Conservation (phyloP, 2,329 filamentous ascomycete species). For the Aphanocladium album region DNA sequence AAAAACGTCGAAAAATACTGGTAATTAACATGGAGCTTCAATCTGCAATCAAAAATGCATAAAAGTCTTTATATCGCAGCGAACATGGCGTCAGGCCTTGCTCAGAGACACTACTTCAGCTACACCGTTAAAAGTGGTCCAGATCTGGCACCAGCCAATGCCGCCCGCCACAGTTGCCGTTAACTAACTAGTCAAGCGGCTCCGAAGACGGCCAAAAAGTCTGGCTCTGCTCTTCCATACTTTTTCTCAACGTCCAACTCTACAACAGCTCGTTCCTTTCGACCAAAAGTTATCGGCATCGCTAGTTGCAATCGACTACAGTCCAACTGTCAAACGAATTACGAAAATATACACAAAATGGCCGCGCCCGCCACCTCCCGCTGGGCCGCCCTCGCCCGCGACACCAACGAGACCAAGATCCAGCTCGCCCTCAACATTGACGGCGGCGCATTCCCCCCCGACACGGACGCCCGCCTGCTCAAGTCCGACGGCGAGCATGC, state of each 20-base stretch:
- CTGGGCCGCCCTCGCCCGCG: conserved; percentile 73
- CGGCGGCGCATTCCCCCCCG: conserved; percentile 70
- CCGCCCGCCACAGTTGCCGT: neutral
- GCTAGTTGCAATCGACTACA: too few relatives aligned
- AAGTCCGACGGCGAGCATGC: conserved; percentile 62
- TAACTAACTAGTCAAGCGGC: conserved; percentile 2
- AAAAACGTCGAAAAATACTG: too few relatives aligned
- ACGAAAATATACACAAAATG: neutral
- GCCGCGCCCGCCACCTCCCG: conserved; percentile 37
- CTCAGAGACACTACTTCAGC: too few relatives aligned
- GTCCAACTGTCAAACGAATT: too few relatives aligned
- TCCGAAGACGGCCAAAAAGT: conserved; percentile 12
- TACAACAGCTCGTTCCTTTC: too few relatives aligned
- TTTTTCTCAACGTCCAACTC: neutral
- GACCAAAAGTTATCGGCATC: too few relatives aligned
- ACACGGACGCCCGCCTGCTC: conserved; percentile 53
- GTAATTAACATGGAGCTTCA: too few relatives aligned
- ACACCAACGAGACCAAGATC: conserved; percentile 98
- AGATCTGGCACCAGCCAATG: neutral
- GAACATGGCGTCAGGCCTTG: too few relatives aligned
- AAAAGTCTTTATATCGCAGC: too few relatives aligned
- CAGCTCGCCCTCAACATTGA: conserved; percentile 89
- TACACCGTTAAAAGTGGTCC: neutral
- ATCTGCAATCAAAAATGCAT: too few relatives aligned
- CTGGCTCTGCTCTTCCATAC: neutral